phyloP scores from a whole-genome alignment of 495 filamentous ascomycete species.

The Penicillium parvum region DNA sequence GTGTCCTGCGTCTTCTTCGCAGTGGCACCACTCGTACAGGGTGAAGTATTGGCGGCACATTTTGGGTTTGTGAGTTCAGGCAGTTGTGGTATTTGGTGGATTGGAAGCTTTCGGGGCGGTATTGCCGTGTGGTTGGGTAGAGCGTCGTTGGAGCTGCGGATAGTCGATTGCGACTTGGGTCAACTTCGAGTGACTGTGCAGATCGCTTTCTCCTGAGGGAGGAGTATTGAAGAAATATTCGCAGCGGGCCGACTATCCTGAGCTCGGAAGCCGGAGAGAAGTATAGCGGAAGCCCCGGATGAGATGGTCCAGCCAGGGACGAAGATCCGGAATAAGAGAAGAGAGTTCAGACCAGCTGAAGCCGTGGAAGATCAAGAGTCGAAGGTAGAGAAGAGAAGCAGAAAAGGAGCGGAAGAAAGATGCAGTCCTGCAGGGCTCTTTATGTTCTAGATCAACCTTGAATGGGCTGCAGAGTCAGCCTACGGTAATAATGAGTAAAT shows the following conservation, averaged over 20 bases:
- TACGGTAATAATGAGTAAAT: slow-evolving; percentile 17
- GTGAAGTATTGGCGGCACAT: slow-evolving; percentile 46
- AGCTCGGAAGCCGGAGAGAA: not conserved
- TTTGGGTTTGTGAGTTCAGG: not conserved
- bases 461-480: not conserved
- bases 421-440: slow-evolving; percentile 8
- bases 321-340: not conserved
- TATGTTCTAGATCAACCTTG: slow-evolving; percentile 9
- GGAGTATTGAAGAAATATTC: too few species aligned
- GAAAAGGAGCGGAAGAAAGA: not conserved
- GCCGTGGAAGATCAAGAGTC: not conserved
- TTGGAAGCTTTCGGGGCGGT: not conserved
- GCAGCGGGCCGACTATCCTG: too few species aligned
- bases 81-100: not conserved
- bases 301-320: not conserved
- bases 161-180: too few species aligned
- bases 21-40: slow-evolving; percentile 44
- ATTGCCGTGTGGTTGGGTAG: not conserved
- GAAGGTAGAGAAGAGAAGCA: not conserved
- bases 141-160: too few species aligned
- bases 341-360: slow-evolving; percentile 26
- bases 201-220: too few species aligned
- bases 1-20: slow-evolving; percentile 38
- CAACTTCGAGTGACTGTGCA: too few species aligned
- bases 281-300: slow-evolving; percentile 4